phyloP scores from a whole-genome alignment of 2,329 filamentous ascomycete genomes.

The Curvularia verruculosa region DNA sequence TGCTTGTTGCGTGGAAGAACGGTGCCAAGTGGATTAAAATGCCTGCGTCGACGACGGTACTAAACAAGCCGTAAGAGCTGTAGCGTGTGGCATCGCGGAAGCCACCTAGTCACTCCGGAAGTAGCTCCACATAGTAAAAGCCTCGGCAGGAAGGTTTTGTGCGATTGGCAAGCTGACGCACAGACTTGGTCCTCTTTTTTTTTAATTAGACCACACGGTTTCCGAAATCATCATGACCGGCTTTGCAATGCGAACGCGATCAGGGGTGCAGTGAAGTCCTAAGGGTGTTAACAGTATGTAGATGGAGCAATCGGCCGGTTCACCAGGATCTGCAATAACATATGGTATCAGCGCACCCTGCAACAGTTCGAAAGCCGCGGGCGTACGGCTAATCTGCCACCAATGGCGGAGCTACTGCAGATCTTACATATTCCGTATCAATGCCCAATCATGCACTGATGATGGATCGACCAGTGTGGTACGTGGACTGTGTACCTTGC shows the following conservation, averaged over 20 bases:
- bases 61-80: slow-evolving; percentile 1
- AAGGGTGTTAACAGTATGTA: not conserved
- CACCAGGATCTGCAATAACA: slow-evolving; percentile 6
- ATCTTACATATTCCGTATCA: slow-evolving; percentile 1
- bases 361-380: slow-evolving; percentile 8
- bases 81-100: not conserved
- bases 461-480: slow-evolving; percentile 10
- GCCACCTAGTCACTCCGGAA: slow-evolving; percentile 8
- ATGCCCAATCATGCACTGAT: slow-evolving; percentile 3
- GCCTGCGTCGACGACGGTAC: not conserved
- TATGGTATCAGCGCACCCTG: slow-evolving; percentile 1
- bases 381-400: slow-evolving; percentile 8
- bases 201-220: slow-evolving; percentile 8
- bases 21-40: not conserved
- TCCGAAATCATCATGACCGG: slow-evolving; percentile 3
- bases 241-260: slow-evolving; percentile 2
- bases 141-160: not conserved
- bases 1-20: not conserved
- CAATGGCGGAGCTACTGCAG: slow-evolving; percentile 4
- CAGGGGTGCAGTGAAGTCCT: slow-evolving; percentile 1
- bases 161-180: slow-evolving; percentile 7
- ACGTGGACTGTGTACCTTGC: slow-evolving; percentile 13
- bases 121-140: slow-evolving; percentile 7
- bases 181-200: not conserved
- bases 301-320: slow-evolving; percentile 1